These are phyloP conservation scores for Magnolia officinalis DNA, from an alignment of 164 flowering plant species.

Conservation along the genomic window DNA sequence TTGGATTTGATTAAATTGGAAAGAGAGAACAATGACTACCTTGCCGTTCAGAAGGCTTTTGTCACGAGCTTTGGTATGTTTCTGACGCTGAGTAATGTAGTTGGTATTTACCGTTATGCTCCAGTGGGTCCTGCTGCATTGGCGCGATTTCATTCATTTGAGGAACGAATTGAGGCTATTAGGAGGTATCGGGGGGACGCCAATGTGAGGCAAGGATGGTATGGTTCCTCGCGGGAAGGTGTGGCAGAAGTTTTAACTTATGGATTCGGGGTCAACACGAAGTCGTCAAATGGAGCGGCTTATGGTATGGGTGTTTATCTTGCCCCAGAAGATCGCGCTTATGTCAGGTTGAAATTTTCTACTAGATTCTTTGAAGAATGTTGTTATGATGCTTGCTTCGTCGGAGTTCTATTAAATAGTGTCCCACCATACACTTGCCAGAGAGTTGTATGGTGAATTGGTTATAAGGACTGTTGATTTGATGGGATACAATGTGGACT, in stretches of 20 bases:
- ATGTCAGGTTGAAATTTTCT: slow-evolving; percentile 18
- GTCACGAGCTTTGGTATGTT: slow-evolving; percentile 7
- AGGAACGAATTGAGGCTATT: slow-evolving; percentile 20
- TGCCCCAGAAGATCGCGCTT: slow-evolving; percentile 11
- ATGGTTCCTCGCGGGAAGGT: slow-evolving; percentile 18
- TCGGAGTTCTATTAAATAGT: neutral
- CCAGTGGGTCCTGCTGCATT: slow-evolving; percentile 12
- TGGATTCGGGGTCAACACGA: slow-evolving; percentile 17
- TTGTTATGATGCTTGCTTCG: neutral
- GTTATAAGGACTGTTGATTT: neutral
- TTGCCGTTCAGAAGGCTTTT: slow-evolving; percentile 9
- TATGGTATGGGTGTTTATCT: slow-evolving; percentile 25
- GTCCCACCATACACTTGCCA: neutral
- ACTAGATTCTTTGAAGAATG: neutral
- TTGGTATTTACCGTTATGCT: slow-evolving; percentile 15
- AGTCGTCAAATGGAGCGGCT: slow-evolving; percentile 4
- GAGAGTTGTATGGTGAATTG: neutral
- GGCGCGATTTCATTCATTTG: slow-evolving; percentile 17
- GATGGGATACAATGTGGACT: neutral
- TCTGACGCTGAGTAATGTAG: slow-evolving; percentile 5
- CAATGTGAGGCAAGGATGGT: slow-evolving; percentile 27
- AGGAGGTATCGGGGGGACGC: slow-evolving; percentile 23
- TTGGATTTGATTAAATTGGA: slow-evolving; percentile 8
- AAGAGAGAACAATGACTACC: slow-evolving; percentile 7
- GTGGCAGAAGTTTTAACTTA: slow-evolving; percentile 13